Percentiles rank a stretch among this genome's conserved stretches.
phyloP scores from a whole-genome alignment of 1,284 basidiomycete genomes.

The Abortiporus biennis region DNA sequence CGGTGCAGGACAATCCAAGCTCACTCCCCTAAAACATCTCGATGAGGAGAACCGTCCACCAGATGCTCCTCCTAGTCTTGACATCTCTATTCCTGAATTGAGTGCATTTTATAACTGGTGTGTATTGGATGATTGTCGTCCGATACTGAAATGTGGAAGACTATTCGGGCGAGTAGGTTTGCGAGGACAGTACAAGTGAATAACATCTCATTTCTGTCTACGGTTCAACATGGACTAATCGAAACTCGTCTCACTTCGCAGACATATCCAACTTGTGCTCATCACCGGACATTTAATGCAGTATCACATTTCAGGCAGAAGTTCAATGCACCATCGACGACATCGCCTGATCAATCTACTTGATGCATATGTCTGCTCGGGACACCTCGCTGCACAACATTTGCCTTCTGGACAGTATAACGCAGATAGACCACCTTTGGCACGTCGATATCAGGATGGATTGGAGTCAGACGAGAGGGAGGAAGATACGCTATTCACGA shows the following conservation, averaged over 20 bases:
- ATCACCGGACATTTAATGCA: slow-evolving; percentile 58
- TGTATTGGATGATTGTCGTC: slow-evolving; percentile 64
- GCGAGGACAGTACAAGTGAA: slow-evolving; percentile 66
- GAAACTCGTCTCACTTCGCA: slow-evolving; percentile 20
- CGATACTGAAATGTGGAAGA: slow-evolving; percentile 66
- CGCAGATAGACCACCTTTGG: slow-evolving; percentile 41
- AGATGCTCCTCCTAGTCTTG: slow-evolving; percentile 44
- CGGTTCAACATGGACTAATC: slow-evolving; percentile 3
- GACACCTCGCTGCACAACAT: slow-evolving; percentile 65
- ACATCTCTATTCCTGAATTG: slow-evolving; percentile 49
- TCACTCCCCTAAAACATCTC: slow-evolving; percentile 46
- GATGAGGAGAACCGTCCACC: slow-evolving; percentile 38
- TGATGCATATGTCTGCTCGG: slow-evolving; percentile 75
- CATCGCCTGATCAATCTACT: slow-evolving; percentile 50
- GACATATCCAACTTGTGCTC: slow-evolving; percentile 65
- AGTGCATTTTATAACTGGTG: slow-evolving; percentile 78
- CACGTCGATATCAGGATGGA: slow-evolving; percentile 74
- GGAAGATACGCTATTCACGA: slow-evolving; percentile 69
- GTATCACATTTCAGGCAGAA: slow-evolving; percentile 50
- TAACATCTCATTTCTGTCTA: slow-evolving; percentile 10
- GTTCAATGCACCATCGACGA: slow-evolving; percentile 44
- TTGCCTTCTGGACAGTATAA: slow-evolving; percentile 57
- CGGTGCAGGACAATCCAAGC: slow-evolving; percentile 39
- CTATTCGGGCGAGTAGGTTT: slow-evolving; percentile 64
- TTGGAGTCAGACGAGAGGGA: slow-evolving; percentile 72